phyloP scores from a whole-genome alignment of 148 eudicot species.

The Heliamphora exappendiculata region DNA sequence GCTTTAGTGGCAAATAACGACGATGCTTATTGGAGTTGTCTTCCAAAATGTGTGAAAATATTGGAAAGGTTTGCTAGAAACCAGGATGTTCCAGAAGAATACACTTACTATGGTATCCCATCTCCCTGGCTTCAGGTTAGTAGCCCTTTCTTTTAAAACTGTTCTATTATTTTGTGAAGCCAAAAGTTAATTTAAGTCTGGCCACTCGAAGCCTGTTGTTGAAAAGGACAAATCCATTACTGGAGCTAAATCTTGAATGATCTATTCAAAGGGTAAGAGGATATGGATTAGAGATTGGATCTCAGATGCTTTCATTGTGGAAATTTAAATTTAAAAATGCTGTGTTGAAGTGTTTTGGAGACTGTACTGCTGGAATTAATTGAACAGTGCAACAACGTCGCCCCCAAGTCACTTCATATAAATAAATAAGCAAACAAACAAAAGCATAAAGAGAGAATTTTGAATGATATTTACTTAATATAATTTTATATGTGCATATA shows the following conservation, averaged over 20 bases:
- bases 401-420: no score
- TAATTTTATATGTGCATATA: no score
- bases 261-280: neutral
- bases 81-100: slow-evolving; percentile 97
- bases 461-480: no score
- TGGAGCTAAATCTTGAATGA: neutral
- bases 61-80: slow-evolving; percentile 96
- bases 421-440: no score
- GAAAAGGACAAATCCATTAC: neutral
- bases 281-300: neutral
- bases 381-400: no score
- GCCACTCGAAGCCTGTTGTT: neutral
- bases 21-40: slow-evolving; percentile 93
- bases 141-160: slow-evolving; percentile 7
- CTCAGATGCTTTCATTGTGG: neutral
- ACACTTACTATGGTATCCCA: slow-evolving; percentile 97
- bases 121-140: slow-evolving; percentile 99
- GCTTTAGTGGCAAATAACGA: slow-evolving; percentile 90
- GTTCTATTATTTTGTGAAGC: neutral
- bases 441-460: no score
- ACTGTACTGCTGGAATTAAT: neutral
- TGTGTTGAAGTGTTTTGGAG: neutral
- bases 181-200: slow-evolving; percentile 8
- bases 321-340: neutral
- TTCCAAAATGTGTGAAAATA: slow-evolving; percentile 88